phyloP scores from a whole-genome alignment of 768 basidiomycete species.

The Boletus rubroflammeus region DNA sequence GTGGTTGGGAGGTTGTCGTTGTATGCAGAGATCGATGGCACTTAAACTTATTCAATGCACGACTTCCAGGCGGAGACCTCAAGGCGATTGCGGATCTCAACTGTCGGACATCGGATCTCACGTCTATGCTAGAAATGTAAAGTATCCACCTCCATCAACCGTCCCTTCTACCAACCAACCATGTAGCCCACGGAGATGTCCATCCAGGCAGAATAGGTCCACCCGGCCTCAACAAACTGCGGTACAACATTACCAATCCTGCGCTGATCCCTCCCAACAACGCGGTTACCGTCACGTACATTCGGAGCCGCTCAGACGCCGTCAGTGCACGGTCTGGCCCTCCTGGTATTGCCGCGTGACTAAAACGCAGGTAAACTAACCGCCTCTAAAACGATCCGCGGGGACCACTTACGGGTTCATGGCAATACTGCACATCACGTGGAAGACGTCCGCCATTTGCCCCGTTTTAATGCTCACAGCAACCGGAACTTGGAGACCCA shows the following conservation, averaged over 20 bases:
- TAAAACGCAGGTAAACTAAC: constrained; percentile 26
- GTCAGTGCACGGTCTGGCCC: constrained; percentile 78
- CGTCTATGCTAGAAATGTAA: constrained; percentile 16
- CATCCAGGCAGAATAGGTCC: constrained; percentile 49
- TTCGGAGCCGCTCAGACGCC: constrained; percentile 61
- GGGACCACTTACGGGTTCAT: constrained; percentile 72
- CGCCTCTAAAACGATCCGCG: neutral
- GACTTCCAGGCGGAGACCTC: constrained; percentile 30
- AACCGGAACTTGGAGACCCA: constrained; percentile 90
- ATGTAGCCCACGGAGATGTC: constrained; percentile 59
- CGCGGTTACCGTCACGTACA: constrained; percentile 70
- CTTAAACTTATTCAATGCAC: constrained; percentile 12
- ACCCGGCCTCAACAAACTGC: constrained; percentile 64
- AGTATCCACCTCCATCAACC: constrained; percentile 14
- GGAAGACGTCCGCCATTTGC: constrained; percentile 84
- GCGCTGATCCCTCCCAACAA: constrained; percentile 70
- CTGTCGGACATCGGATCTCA: constrained; percentile 35
- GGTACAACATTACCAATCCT: constrained; percentile 65
- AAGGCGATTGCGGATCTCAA: constrained; percentile 37
- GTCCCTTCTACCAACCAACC: constrained; percentile 58
- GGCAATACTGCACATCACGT: constrained; percentile 78
- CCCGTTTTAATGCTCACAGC: constrained; percentile 87
- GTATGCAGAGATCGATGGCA: constrained; percentile 14
- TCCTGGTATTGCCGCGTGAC: constrained; percentile 70
- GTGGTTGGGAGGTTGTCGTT: constrained; percentile 3